Percentiles rank a stretch among this genome's conserved stretches.
These are phyloP conservation scores for Omphalotus guepiniiformis DNA, from an alignment of 768 basidiomycete genomes.

Conservation along the genomic window DNA sequence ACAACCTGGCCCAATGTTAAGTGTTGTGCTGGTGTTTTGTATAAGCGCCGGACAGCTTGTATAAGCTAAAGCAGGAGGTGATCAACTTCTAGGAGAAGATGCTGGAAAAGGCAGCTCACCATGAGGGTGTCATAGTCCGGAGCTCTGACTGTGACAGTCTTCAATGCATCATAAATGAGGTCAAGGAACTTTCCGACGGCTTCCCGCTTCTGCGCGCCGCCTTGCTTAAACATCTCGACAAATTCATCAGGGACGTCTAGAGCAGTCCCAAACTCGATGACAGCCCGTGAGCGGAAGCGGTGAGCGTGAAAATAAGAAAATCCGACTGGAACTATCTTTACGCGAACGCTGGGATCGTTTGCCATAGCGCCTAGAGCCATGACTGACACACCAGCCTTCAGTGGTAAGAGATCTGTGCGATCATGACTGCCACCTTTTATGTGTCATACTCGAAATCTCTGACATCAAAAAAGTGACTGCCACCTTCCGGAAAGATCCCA, in stretches of 20 bases:
- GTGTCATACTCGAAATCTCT: background rate
- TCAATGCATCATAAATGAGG: constrained; percentile 86
- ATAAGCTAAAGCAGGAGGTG: constrained; percentile 58
- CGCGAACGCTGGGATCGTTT: constrained; percentile 76
- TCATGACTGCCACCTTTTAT: constrained; percentile 91
- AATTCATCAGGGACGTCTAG: constrained; percentile 88
- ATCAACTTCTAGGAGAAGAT: constrained; percentile 3
- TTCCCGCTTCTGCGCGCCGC: constrained; percentile 83
- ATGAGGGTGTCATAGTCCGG: constrained; percentile 98
- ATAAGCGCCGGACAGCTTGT: constrained; percentile 90
- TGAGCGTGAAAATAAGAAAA: constrained; percentile 72
- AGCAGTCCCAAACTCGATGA: constrained; percentile 93
- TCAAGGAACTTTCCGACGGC: constrained; percentile 88
- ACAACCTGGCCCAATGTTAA: constrained; percentile 94
- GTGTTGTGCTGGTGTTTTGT: constrained; percentile 92
- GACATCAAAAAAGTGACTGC: background rate
- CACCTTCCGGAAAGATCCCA: constrained; percentile 98
- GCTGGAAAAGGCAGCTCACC: constrained; percentile 45
- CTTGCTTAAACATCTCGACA: constrained; percentile 87
- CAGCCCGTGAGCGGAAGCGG: constrained; percentile 93
- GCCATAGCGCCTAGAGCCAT: constrained; percentile 99
- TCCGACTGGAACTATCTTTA: constrained; percentile 90
- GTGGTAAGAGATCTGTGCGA: constrained; percentile 89
- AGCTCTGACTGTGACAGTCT: constrained; percentile 93
- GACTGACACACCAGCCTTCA: constrained; percentile 96